phyloP scores from a whole-genome alignment of 2,329 filamentous ascomycete species.

The Samsoniella hepiali region DNA sequence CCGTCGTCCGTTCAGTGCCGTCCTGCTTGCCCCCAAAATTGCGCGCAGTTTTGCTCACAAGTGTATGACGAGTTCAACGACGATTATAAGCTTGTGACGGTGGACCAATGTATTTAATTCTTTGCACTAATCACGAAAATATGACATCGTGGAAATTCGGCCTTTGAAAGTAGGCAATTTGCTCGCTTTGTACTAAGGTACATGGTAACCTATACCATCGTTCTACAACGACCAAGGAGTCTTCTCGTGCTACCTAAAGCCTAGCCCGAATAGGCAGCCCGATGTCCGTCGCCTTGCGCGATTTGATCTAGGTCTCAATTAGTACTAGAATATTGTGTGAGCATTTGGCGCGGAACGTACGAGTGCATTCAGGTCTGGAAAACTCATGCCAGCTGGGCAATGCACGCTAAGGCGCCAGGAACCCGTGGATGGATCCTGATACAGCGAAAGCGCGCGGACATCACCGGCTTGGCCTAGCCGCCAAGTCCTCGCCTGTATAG shows the following conservation, averaged over 20 bases:
- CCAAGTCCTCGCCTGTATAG: neutral
- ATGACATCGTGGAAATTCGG: too few relatives aligned
- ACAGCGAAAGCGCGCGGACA: neutral
- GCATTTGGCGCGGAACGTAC: neutral
- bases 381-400: neutral
- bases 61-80: neutral
- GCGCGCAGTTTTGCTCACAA: too few relatives aligned
- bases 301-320: neutral
- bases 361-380: neutral
- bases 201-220: neutral
- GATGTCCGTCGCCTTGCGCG: neutral
- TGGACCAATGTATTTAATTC: too few relatives aligned
- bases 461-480: neutral
- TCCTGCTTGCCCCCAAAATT: neutral
- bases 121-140: too few relatives aligned
- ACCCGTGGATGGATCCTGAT: neutral
- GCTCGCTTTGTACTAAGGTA: neutral
- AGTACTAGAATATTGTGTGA: neutral
- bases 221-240: neutral
- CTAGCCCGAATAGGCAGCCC: neutral
- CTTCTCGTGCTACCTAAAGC: neutral
- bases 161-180: too few relatives aligned
- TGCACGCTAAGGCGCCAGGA: neutral
- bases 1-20: neutral
- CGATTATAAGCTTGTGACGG: too few relatives aligned